Conservation (phyloP, 169 alveolate genomes). For the Miamiensis avidus region DNA sequence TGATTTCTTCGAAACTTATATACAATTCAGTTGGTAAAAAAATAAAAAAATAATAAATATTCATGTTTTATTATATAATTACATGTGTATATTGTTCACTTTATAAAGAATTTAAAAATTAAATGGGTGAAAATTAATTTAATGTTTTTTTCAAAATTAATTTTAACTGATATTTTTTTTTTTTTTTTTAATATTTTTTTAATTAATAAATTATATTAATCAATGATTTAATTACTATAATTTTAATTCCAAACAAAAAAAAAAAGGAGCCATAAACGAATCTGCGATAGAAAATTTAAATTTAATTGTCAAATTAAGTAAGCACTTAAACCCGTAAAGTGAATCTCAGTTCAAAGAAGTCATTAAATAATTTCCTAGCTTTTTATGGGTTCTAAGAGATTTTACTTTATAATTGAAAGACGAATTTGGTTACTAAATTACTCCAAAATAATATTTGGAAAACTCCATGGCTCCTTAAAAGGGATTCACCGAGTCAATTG, state of each 20-base stretch:
- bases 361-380: slow-evolving; percentile 73
- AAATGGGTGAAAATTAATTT: too few relatives aligned
- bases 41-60: slow-evolving; percentile 9
- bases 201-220: slow-evolving; percentile 13
- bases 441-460: slow-evolving; percentile 78
- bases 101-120: too few relatives aligned
- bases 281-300: slow-evolving; percentile 24
- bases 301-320: slow-evolving; percentile 18
- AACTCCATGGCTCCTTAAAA: slow-evolving; percentile 69
- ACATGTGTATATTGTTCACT: too few relatives aligned
- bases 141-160: too few relatives aligned
- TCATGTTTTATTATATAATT: too few relatives aligned
- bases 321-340: slow-evolving; percentile 35
- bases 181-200: too few relatives aligned
- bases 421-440: slow-evolving; percentile 66
- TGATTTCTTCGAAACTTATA: slow-evolving; percentile 58
- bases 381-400: slow-evolving; percentile 81
- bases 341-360: slow-evolving; percentile 63
- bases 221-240: slow-evolving; percentile 42
- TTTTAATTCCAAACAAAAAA: slow-evolving; percentile 45
- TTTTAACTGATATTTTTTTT: too few relatives aligned
- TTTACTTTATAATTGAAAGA: slow-evolving; percentile 72
- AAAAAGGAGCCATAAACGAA: slow-evolving; percentile 32
- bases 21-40: slow-evolving; percentile 76
- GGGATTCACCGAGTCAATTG: slow-evolving; percentile 68